A percentile compares a stretch with the other conserved stretches of the same genome.
Conservation (phyloP, 2,329 filamentous ascomycete species). For the Fusarium setosum region DNA sequence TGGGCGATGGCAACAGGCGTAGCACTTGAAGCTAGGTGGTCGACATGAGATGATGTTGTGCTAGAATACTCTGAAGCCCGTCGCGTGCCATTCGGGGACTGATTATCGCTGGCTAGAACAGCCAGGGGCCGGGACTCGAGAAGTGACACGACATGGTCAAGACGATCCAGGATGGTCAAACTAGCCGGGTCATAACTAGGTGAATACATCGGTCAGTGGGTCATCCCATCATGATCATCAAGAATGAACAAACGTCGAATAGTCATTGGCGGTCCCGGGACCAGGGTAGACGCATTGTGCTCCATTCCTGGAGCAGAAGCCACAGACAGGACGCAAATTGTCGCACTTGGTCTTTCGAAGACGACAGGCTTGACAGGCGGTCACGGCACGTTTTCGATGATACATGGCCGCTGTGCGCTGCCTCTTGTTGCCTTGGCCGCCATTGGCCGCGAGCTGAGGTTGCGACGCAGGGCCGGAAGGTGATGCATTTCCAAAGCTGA, state of each 20-base stretch:
- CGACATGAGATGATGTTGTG: not conserved
- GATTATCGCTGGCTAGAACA: not conserved
- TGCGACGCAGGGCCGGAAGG: not conserved
- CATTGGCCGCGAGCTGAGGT: not conserved
- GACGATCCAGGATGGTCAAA: not conserved
- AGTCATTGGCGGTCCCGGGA: conserved; percentile 6
- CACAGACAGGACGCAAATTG: conserved; percentile 16
- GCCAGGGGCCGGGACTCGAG: not conserved
- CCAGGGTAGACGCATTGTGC: conserved; percentile 20
- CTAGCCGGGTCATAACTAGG: not conserved
- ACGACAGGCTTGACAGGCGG: conserved; percentile 19
- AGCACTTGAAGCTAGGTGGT: too few species aligned
- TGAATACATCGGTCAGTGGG: not conserved
- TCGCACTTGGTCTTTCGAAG: conserved; percentile 25
- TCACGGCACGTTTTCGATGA: conserved; percentile 21
- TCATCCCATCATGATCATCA: not conserved
- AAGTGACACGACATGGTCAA: not conserved
- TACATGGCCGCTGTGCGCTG: conserved; percentile 11
- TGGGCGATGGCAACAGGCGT: not conserved
- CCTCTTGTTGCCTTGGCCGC: conserved; percentile 6
- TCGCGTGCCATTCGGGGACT: not conserved
- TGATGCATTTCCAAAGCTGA: not conserved
- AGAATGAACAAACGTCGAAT: conserved; percentile 10
- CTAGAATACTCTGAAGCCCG: not conserved
- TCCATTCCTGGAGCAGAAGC: conserved; percentile 15